These are phyloP conservation scores for Boeremia lycopersici DNA, from an alignment of 2,329 filamentous ascomycete genomes.

Conservation along the genomic window DNA sequence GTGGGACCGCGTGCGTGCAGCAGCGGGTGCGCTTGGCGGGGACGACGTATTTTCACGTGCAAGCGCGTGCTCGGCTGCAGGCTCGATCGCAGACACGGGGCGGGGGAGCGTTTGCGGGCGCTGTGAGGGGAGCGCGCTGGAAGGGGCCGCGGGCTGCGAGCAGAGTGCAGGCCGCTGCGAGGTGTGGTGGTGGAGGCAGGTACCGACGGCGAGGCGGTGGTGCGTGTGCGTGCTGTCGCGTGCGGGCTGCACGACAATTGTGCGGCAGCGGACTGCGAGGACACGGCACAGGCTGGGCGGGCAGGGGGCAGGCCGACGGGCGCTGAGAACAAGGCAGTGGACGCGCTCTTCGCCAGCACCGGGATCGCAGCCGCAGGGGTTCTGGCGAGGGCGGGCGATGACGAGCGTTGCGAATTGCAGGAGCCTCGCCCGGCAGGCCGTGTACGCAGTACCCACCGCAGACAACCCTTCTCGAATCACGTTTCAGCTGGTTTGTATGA, in stretches of 20 bases:
- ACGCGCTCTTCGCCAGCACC: slow-evolving; percentile 9
- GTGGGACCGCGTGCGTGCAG: slow-evolving; percentile 7
- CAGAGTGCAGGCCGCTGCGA: slow-evolving; percentile 22
- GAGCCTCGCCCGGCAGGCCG: slow-evolving; percentile 7
- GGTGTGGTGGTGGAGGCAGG: slow-evolving; percentile 15
- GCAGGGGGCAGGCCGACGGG: slow-evolving; percentile 1
- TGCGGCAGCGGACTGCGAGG: slow-evolving; percentile 6
- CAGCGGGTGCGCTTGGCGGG: slow-evolving; percentile 33
- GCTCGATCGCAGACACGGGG: slow-evolving; percentile 6
- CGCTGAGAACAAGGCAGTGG: slow-evolving; percentile 2
- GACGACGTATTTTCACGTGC: slow-evolving; percentile 45
- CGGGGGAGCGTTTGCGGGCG: neutral
- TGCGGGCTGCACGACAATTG: slow-evolving; percentile 36
- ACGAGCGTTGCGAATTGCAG: slow-evolving; percentile 21
- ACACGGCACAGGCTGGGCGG: slow-evolving; percentile 11
- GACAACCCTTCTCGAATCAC: slow-evolving; percentile 15
- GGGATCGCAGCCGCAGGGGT: slow-evolving; percentile 1
- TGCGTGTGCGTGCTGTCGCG: slow-evolving; percentile 37
- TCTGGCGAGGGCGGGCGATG: slow-evolving; percentile 16
- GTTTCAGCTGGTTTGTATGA: slow-evolving; percentile 25
- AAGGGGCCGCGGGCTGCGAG: neutral
- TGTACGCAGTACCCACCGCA: slow-evolving; percentile 7
- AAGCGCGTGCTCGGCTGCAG: slow-evolving; percentile 21
- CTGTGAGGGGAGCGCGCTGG: neutral
- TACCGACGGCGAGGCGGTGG: slow-evolving; percentile 31